Conservation (phyloP, 1,284 basidiomycete genomes). For the Apiotrichum siamense region DNA sequence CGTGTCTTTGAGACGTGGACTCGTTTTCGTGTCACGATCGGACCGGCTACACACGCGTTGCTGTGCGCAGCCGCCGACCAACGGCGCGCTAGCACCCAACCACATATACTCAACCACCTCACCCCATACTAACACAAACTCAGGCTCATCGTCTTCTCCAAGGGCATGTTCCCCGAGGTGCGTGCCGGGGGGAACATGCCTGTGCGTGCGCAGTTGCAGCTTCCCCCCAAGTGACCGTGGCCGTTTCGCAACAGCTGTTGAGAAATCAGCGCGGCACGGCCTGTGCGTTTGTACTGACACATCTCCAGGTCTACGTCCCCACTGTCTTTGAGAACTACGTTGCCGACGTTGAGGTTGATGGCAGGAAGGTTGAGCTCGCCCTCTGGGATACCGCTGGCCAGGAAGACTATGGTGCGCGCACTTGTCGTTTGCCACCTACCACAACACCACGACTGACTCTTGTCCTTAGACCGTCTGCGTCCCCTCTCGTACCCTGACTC, state of each 20-base stretch:
- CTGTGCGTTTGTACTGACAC: constrained; percentile 11
- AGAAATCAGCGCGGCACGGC: neutral
- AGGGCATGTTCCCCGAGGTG: constrained; percentile 91
- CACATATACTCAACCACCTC: neutral
- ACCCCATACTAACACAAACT: neutral
- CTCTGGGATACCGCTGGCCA: constrained; percentile 95
- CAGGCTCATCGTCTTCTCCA: constrained; percentile 54
- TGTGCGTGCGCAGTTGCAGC: neutral
- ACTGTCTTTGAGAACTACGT: constrained; percentile 85
- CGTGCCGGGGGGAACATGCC: constrained; percentile 21
- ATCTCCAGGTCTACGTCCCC: constrained; percentile 46
- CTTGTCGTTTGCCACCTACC: constrained; percentile 36
- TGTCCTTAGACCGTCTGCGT: constrained; percentile 65
- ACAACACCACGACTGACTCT: constrained; percentile 5
- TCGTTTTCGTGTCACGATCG: neutral
- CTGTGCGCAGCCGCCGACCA: too few relatives aligned
- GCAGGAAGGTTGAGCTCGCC: constrained; percentile 85
- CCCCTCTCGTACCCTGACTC: constrained; percentile 87
- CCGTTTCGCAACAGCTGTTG: constrained; percentile 1
- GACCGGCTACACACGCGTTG: neutral
- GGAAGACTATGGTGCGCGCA: constrained; percentile 54
- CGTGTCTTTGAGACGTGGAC: neutral
- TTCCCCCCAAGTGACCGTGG: too few relatives aligned
- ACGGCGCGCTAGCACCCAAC: neutral
- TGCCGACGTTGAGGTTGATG: constrained; percentile 82